Conservation (phyloP, 371 early-diverging fungal genomes). For the Apophysomyces variabilis region DNA sequence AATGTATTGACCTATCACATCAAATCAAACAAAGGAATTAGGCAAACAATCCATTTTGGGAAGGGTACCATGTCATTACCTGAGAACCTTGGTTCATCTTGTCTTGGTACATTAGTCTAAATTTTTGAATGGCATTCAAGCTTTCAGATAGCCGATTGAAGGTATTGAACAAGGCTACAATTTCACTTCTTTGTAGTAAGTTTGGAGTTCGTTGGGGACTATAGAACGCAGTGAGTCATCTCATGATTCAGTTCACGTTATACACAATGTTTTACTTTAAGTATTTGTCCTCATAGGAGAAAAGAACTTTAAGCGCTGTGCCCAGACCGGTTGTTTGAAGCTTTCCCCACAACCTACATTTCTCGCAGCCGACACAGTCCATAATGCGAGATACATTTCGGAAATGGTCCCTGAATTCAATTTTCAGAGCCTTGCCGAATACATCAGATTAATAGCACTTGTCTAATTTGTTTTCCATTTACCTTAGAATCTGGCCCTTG, state of each 20-base stretch:
- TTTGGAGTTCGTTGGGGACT: constrained; percentile 56
- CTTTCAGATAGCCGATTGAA: constrained; percentile 87
- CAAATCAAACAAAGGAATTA: too few relatives aligned
- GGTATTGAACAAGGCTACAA: constrained; percentile 93
- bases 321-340: constrained; percentile 83
- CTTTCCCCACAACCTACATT: constrained; percentile 99
- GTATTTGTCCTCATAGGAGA: constrained; percentile 80
- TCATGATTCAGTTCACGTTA: background rate
- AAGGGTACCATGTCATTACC: background rate
- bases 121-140: constrained; percentile 69
- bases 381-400: constrained; percentile 95
- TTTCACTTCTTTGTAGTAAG: constrained; percentile 80
- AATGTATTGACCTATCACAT: background rate
- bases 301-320: constrained; percentile 93
- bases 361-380: constrained; percentile 99
- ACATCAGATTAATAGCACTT: too few relatives aligned
- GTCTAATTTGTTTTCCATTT: constrained; percentile 6
- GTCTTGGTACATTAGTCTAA: constrained; percentile 70
- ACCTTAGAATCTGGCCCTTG: constrained; percentile 49
- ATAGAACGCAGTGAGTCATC: background rate
- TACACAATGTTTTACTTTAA: constrained; percentile 45
- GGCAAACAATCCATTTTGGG: background rate
- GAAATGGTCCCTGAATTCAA: constrained; percentile 90
- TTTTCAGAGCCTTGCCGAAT: constrained; percentile 55
- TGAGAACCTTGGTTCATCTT: background rate